Evolutionary conservation across 495 filamentous ascomycete species (phyloP).

Genomic region (Tuber microsphaerosporum): DNA sequence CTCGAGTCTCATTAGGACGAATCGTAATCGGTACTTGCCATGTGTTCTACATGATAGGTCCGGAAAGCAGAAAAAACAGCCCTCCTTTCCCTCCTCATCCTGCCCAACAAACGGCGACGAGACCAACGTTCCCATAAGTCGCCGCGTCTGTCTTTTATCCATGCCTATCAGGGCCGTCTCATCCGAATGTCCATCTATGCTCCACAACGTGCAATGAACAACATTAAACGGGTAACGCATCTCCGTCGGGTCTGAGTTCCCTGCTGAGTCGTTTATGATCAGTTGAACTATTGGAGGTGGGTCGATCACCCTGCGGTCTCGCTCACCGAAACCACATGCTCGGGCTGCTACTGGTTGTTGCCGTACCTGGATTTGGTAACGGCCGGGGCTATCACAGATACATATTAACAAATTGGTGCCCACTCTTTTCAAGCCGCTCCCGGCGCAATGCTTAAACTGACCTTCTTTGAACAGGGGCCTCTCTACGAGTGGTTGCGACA

Average conservation of each 20-base stretch:
- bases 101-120: constrained; percentile 64
- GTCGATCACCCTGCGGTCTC: constrained; percentile 88
- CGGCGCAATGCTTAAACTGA: constrained; percentile 15
- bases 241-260: constrained; percentile 49
- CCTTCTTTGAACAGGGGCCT: constrained; percentile 31
- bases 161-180: constrained; percentile 48
- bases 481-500: constrained; percentile 23
- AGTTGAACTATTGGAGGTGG: constrained; percentile 92
- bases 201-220: constrained; percentile 75
- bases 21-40: constrained; percentile 72
- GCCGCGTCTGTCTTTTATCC: constrained; percentile 56
- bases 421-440: neutral
- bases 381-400: constrained; percentile 38
- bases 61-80: constrained; percentile 90
- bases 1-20: constrained; percentile 76
- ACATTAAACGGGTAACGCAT: constrained; percentile 70
- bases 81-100: constrained; percentile 59
- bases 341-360: constrained; percentile 87
- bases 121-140: constrained; percentile 73
- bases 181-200: constrained; percentile 54
- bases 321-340: constrained; percentile 88
- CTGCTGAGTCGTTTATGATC: constrained; percentile 58
- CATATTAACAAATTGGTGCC: constrained; percentile 18
- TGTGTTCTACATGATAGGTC: constrained; percentile 87
- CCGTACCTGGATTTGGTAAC: constrained; percentile 62